Percentiles rank a stretch among this genome's conserved stretches.
phyloP scores from a whole-genome alignment of 495 filamentous ascomycete genomes.

The Aspergillus olivimuriae region DNA sequence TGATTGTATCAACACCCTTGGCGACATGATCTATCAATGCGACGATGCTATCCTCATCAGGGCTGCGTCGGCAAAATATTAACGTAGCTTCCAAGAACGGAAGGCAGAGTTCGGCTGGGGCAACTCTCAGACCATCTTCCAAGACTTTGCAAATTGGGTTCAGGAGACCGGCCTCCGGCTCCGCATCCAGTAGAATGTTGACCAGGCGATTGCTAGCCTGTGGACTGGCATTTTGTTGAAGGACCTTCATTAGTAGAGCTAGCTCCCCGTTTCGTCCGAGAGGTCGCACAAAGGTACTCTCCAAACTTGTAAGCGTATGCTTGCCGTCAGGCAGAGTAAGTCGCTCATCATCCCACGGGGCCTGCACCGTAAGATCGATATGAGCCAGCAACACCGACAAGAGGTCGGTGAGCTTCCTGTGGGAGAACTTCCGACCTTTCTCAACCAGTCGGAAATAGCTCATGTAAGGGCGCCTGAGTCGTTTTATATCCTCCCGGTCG shows the following conservation, averaged over 20 bases:
- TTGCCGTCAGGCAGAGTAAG: slow-evolving; percentile 22
- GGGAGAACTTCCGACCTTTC: slow-evolving; percentile 44
- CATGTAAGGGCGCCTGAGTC: slow-evolving; percentile 42
- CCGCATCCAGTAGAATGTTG: slow-evolving; percentile 35
- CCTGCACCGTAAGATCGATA: slow-evolving; percentile 34
- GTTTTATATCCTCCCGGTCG: slow-evolving; percentile 48
- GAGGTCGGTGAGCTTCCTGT: slow-evolving; percentile 39
- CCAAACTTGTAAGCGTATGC: slow-evolving; percentile 35
- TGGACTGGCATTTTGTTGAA: slow-evolving; percentile 30
- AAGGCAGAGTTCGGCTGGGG: slow-evolving; percentile 48
- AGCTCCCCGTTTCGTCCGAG: slow-evolving; percentile 27
- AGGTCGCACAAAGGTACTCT: slow-evolving; percentile 27
- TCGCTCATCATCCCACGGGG: slow-evolving; percentile 20
- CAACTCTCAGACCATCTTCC: slow-evolving; percentile 46
- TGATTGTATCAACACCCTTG: slow-evolving; percentile 50
- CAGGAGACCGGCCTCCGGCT: slow-evolving; percentile 37
- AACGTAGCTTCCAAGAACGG: slow-evolving; percentile 48
- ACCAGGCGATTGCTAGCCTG: slow-evolving; percentile 34
- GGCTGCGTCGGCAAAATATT: slow-evolving; percentile 40
- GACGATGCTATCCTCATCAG: slow-evolving; percentile 29
- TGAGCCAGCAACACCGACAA: slow-evolving; percentile 30
- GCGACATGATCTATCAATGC: slow-evolving; percentile 46
- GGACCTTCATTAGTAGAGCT: slow-evolving; percentile 38
- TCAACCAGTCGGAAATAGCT: slow-evolving; percentile 53
- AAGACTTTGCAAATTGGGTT: slow-evolving; percentile 39